A percentile compares a stretch with the other conserved stretches of the same genome.
These are phyloP conservation scores for Avena sativa DNA, from an alignment of 176 grass and related monocot genomes.

Conservation along the genomic window DNA sequence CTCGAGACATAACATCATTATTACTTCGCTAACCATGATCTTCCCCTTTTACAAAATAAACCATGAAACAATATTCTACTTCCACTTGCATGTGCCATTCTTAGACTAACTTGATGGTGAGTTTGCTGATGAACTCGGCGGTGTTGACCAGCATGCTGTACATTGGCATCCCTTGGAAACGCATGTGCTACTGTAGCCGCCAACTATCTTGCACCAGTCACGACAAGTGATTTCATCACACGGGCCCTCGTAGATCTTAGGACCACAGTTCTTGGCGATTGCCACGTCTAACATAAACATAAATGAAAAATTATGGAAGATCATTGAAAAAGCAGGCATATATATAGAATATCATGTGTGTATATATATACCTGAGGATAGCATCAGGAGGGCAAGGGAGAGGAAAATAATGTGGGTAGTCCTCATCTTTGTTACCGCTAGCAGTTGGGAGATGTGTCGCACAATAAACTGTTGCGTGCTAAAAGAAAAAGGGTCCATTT, in stretches of 20 bases:
- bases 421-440: not conserved
- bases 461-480: not conserved
- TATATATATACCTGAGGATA: not conserved
- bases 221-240: not conserved
- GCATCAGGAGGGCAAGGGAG: not conserved
- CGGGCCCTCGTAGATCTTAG: not conserved
- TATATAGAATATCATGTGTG: not conserved
- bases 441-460: not conserved
- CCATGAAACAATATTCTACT: not conserved
- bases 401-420: not conserved
- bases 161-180: constrained; percentile 4
- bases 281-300: not conserved
- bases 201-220: constrained; percentile 13
- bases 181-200: not conserved
- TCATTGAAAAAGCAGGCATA: not conserved
- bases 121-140: not conserved
- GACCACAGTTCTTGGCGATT: not conserved
- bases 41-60: not conserved
- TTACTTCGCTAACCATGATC: not conserved
- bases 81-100: not conserved
- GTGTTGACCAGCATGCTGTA: not conserved
- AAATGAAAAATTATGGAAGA: not conserved
- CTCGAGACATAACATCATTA: not conserved
- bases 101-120: not conserved
- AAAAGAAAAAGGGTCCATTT: not conserved